These are phyloP conservation scores for Kondoa subrosea DNA, from an alignment of 768 basidiomycete species.

Conservation along the genomic window DNA sequence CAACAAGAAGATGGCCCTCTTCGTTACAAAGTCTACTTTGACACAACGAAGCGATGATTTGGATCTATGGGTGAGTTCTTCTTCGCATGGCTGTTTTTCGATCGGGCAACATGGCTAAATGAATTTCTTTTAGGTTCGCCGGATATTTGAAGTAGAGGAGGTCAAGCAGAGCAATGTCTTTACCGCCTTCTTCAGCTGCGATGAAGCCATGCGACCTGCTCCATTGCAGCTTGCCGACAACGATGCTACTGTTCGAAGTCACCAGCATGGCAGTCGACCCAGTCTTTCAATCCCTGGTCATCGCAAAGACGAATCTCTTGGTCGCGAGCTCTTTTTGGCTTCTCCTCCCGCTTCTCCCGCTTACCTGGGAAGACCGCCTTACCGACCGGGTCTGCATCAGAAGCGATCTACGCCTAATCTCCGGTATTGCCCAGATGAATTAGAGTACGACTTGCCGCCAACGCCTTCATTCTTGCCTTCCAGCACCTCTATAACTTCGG, in stretches of 20 bases:
- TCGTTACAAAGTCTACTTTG: constrained; percentile 18
- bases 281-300: neutral
- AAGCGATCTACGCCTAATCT: constrained; percentile 9
- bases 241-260: neutral
- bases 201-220: neutral
- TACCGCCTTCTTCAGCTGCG: constrained; percentile 16
- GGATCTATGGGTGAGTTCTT: constrained; percentile 11
- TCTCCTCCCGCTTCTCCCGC: neutral
- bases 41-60: constrained; percentile 17
- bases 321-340: neutral
- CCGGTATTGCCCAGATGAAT: neutral
- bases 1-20: constrained; percentile 15
- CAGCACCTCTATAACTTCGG: neutral
- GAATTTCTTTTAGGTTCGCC: neutral
- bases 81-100: neutral
- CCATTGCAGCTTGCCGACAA: neutral
- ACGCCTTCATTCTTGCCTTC: neutral
- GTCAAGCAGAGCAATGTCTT: constrained; percentile 17
- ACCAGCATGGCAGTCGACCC: neutral
- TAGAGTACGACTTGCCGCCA: constrained; percentile 1
- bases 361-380: neutral
- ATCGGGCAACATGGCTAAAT: neutral
- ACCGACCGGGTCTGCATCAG: neutral
- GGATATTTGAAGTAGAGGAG: constrained; percentile 19
- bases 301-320: neutral